A percentile compares a stretch with the other conserved stretches of the same genome.
phyloP scores from a whole-genome alignment of 805 yeast species.

The Cyberlindnera meyerae region DNA sequence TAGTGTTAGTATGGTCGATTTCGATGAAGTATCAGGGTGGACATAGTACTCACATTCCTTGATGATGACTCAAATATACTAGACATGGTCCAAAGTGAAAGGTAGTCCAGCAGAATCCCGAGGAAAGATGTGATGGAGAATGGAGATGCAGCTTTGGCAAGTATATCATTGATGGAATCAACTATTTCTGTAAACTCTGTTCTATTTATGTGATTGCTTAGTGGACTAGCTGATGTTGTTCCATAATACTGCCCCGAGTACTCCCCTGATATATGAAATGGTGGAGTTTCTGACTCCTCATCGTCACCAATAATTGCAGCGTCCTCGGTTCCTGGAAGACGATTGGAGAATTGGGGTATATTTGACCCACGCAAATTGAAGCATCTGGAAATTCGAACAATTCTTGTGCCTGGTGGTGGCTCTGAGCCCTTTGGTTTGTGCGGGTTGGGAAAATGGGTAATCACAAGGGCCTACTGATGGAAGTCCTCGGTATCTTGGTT shows the following conservation, averaged over 20 bases:
- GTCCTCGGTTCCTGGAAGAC: conserved; percentile 57
- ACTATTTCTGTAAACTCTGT: conserved; percentile 41
- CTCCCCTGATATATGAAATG: conserved; percentile 31
- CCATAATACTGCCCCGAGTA: conserved; percentile 46
- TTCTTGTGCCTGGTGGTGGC: conserved; percentile 38
- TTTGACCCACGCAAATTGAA: conserved; percentile 31
- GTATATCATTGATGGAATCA: conserved; percentile 35
- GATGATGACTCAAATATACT: not conserved
- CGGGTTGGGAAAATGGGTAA: conserved; percentile 66
- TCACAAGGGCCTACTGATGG: conserved; percentile 36
- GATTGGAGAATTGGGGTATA: conserved; percentile 52
- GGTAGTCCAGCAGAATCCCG: conserved; percentile 31
- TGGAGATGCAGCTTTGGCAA: conserved; percentile 38
- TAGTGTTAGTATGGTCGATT: not conserved
- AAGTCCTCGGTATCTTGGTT: conserved; percentile 22
- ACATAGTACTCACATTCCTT: conserved; percentile 1
- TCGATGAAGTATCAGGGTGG: no score
- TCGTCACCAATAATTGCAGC: conserved; percentile 44
- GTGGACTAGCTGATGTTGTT: conserved; percentile 46
- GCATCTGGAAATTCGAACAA: conserved; percentile 61
- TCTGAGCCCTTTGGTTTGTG: conserved; percentile 33
- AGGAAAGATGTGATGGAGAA: conserved; percentile 35
- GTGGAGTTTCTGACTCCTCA: not conserved
- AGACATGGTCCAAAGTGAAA: conserved; percentile 37
- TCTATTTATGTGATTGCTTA: conserved; percentile 32